A percentile compares a stretch with the other conserved stretches of the same genome.
phyloP scores from a whole-genome alignment of 139 green algal species.

The Raphidocelis subcapitata region DNA sequence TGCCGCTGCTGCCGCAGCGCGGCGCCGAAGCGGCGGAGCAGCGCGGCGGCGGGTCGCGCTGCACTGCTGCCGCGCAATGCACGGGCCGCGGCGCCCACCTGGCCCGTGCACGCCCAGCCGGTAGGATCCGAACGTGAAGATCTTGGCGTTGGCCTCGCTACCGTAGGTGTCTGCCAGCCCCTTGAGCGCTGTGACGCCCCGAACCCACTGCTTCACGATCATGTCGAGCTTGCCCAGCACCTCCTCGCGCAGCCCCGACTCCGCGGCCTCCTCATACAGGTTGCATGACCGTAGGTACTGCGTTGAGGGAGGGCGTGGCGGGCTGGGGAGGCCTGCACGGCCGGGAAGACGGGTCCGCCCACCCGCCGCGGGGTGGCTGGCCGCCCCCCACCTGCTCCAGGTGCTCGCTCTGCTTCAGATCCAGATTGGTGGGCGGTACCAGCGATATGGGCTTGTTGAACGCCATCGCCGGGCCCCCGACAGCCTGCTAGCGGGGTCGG shows the following conservation, averaged over 20 bases:
- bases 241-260: constrained; percentile 57
- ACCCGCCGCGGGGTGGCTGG: background rate
- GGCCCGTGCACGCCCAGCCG: constrained; percentile 92
- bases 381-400: constrained; percentile 39
- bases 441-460: constrained; percentile 27
- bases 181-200: constrained; percentile 38
- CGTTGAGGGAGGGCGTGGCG: background rate
- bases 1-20: no score
- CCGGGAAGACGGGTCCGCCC: background rate
- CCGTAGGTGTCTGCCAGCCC: constrained; percentile 36
- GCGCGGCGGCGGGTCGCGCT: no score
- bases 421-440: constrained; percentile 20
- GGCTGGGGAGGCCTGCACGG: background rate
- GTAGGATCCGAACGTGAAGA: constrained; percentile 96
- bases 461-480: background rate
- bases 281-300: constrained; percentile 48
- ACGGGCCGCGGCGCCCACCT: constrained; percentile 41
- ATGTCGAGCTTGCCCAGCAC: constrained; percentile 53
- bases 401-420: constrained; percentile 42
- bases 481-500: no score
- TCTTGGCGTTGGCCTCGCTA: constrained; percentile 79
- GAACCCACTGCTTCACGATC: constrained; percentile 76
- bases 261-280: constrained; percentile 64
- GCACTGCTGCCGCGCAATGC: no score
- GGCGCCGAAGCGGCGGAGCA: no score